phyloP scores from a whole-genome alignment of 179 eudicot species.

The Beta macrorhiza region DNA sequence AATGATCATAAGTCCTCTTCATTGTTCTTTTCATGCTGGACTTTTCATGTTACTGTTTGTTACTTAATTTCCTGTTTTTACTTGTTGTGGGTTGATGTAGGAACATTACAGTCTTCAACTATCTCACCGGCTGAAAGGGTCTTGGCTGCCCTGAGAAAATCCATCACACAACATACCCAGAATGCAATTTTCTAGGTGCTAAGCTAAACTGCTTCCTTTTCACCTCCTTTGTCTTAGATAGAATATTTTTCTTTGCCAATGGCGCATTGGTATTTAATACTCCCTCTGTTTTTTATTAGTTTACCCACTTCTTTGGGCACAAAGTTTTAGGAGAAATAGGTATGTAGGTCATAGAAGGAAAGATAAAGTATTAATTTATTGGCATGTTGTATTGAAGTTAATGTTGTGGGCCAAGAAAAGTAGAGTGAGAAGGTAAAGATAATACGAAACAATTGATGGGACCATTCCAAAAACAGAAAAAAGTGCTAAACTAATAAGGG shows the following conservation, averaged over 20 bases:
- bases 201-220: neutral
- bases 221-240: neutral
- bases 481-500: too few relatives aligned
- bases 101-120: slow-evolving; percentile 28
- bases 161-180: slow-evolving; percentile 60
- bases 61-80: neutral
- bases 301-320: too few relatives aligned
- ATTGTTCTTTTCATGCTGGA: neutral
- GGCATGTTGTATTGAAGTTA: too few relatives aligned
- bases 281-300: too few relatives aligned
- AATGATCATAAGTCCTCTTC: neutral
- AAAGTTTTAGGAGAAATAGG: too few relatives aligned
- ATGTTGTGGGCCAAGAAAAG: too few relatives aligned
- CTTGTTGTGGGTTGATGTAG: slow-evolving; percentile 34
- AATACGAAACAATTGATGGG: too few relatives aligned
- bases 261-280: neutral
- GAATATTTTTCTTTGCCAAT: neutral
- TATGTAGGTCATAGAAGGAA: too few relatives aligned
- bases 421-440: too few relatives aligned
- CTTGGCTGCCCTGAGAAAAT: slow-evolving; percentile 63
- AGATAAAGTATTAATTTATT: too few relatives aligned
- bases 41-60: neutral
- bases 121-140: slow-evolving; percentile 46
- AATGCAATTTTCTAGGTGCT: slow-evolving; percentile 60
- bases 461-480: too few relatives aligned